Conservation (phyloP, 768 basidiomycete species). For the Pulveroboletus sp. region DNA sequence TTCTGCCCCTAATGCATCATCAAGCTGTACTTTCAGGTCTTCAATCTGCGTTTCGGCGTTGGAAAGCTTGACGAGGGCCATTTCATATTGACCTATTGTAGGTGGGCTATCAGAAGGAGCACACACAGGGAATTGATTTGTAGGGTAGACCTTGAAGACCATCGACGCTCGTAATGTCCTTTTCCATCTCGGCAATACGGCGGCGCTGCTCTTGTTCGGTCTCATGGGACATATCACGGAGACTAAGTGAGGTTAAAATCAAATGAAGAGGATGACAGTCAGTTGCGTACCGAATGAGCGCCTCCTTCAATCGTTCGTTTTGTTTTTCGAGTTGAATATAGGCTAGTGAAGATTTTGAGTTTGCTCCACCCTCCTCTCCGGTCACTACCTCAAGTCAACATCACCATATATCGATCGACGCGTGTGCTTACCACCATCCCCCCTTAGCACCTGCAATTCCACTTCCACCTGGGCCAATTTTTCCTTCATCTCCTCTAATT, state of each 20-base stretch:
- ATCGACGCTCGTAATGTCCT: constrained; percentile 71
- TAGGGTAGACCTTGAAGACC: constrained; percentile 67
- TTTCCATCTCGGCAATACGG: constrained; percentile 84
- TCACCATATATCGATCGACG: not conserved
- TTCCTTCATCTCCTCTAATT: constrained; percentile 77
- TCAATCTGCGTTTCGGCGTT: constrained; percentile 92
- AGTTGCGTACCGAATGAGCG: constrained; percentile 64
- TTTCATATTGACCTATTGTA: constrained; percentile 68
- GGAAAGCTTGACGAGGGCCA: constrained; percentile 70
- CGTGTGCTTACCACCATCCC: constrained; percentile 37
- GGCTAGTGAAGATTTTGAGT: constrained; percentile 54
- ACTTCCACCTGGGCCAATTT: constrained; percentile 74
- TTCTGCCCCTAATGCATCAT: constrained; percentile 92
- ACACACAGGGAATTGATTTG: not conserved
- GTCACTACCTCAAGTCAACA: constrained; percentile 13
- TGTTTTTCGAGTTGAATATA: constrained; percentile 93
- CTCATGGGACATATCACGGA: constrained; percentile 86
- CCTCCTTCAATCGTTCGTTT: constrained; percentile 93
- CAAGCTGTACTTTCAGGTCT: constrained; percentile 89
- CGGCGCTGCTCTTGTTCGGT: constrained; percentile 79
- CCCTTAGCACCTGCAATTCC: constrained; percentile 75
- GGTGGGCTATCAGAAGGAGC: constrained; percentile 3
- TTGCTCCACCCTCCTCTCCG: constrained; percentile 30
- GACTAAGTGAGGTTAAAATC: constrained; percentile 35
- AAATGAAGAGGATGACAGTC: not conserved